Percentiles rank a stretch among this genome's conserved stretches.
Conservation (phyloP, 1,139 yeast species). For the Lodderomyces jiufengensis region DNA sequence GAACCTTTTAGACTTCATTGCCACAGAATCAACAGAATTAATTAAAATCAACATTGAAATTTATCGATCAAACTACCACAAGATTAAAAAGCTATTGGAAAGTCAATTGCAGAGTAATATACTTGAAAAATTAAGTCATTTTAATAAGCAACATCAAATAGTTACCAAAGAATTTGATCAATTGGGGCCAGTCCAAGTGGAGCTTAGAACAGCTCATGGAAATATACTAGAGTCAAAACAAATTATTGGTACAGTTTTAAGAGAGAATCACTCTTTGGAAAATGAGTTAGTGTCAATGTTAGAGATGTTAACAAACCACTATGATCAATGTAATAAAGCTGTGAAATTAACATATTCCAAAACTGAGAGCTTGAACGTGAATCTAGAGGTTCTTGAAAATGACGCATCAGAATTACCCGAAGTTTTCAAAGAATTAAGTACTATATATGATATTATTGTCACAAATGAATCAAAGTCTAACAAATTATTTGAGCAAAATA, state of each 20-base stretch:
- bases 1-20: slow-evolving; percentile 29
- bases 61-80: slow-evolving; percentile 26
- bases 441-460: slow-evolving; percentile 35
- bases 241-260: slow-evolving; percentile 20
- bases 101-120: slow-evolving; percentile 17
- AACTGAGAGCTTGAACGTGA: slow-evolving; percentile 9
- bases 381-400: slow-evolving; percentile 30
- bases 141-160: slow-evolving; percentile 16
- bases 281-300: slow-evolving; percentile 67
- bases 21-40: slow-evolving; percentile 29
- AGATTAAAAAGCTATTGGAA: slow-evolving; percentile 21
- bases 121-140: slow-evolving; percentile 15
- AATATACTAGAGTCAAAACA: slow-evolving; percentile 17
- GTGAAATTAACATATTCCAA: slow-evolving; percentile 15
- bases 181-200: slow-evolving; percentile 20
- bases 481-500: slow-evolving; percentile 19
- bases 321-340: slow-evolving; percentile 65
- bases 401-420: slow-evolving; percentile 36
- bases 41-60: slow-evolving; percentile 26
- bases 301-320: slow-evolving; percentile 74
- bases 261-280: slow-evolving; percentile 54
- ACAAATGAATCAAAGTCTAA: slow-evolving; percentile 35
- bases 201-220: slow-evolving; percentile 12
- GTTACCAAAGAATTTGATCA: slow-evolving; percentile 22
- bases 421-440: slow-evolving; percentile 27